Evolutionary conservation across 2,329 filamentous ascomycete species (phyloP).

Genomic region (Endoconidiophora polonica): DNA sequence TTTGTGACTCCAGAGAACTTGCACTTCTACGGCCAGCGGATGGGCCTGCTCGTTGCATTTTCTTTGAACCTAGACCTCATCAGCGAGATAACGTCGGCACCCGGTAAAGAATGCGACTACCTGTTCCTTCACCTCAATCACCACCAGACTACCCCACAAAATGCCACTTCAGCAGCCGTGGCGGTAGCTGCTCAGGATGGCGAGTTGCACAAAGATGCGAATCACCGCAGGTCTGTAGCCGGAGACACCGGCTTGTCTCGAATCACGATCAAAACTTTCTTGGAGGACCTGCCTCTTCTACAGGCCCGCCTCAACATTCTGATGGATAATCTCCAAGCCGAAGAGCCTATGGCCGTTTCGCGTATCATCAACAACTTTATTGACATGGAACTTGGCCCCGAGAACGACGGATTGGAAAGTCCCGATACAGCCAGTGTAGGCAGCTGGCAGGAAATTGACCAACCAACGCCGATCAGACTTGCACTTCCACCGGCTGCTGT

Average conservation of each 20-base stretch:
- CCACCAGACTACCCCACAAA: neutral
- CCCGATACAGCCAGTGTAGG: slow-evolving; percentile 14
- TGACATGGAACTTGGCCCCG: slow-evolving; percentile 51
- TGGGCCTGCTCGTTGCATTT: slow-evolving; percentile 77
- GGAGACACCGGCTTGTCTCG: slow-evolving; percentile 42
- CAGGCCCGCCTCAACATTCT: slow-evolving; percentile 73
- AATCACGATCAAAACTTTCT: slow-evolving; percentile 80
- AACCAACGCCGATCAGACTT: slow-evolving; percentile 36
- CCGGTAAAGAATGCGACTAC: slow-evolving; percentile 85
- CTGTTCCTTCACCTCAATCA: slow-evolving; percentile 51
- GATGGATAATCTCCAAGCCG: slow-evolving; percentile 61
- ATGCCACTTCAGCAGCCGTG: neutral
- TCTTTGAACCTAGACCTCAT: slow-evolving; percentile 60
- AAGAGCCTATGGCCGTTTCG: slow-evolving; percentile 50
- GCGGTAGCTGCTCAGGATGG: neutral
- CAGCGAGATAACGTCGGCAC: slow-evolving; percentile 73
- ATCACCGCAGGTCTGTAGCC: too few species aligned
- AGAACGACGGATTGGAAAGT: slow-evolving; percentile 23
- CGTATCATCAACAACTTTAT: slow-evolving; percentile 56
- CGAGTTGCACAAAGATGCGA: neutral
- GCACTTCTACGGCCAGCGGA: slow-evolving; percentile 92
- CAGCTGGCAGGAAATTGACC: slow-evolving; percentile 42
- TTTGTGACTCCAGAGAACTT: slow-evolving; percentile 78
- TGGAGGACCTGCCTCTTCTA: slow-evolving; percentile 71
- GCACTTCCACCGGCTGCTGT: slow-evolving; percentile 29